Conservation (phyloP, 1,284 basidiomycete species). For the Cystobasidium pallidum region DNA sequence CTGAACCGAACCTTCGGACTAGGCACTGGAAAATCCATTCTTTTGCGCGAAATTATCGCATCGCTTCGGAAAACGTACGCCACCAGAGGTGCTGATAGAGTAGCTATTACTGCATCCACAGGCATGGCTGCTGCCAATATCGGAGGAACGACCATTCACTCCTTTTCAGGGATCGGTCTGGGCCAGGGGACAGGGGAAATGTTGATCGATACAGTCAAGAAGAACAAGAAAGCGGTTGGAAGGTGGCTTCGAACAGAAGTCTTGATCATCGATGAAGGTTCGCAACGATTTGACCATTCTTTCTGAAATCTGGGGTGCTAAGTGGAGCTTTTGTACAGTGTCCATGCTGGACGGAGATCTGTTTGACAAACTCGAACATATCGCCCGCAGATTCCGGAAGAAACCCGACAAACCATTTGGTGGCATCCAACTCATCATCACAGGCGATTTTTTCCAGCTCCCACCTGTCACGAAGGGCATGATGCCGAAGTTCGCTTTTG, state of each 20-base stretch:
- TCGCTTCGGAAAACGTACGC: slow-evolving; percentile 62
- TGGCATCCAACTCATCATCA: slow-evolving; percentile 85
- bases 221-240: slow-evolving; percentile 68
- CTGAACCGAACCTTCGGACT: not conserved
- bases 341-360: slow-evolving; percentile 89
- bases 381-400: slow-evolving; percentile 66
- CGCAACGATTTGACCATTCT: slow-evolving; percentile 49
- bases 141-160: slow-evolving; percentile 89
- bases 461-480: slow-evolving; percentile 73
- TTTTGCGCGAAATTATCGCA: slow-evolving; percentile 85
- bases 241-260: slow-evolving; percentile 77
- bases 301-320: not conserved
- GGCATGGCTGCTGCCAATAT: slow-evolving; percentile 95
- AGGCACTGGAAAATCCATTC: slow-evolving; percentile 94
- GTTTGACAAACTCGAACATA: slow-evolving; percentile 81
- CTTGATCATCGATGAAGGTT: slow-evolving; percentile 93
- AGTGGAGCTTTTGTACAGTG: slow-evolving; percentile 9
- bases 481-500: slow-evolving; percentile 75
- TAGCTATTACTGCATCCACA: slow-evolving; percentile 85
- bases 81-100: slow-evolving; percentile 61
- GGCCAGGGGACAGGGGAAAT: slow-evolving; percentile 70
- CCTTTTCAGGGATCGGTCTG: slow-evolving; percentile 85
- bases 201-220: slow-evolving; percentile 69
- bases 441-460: slow-evolving; percentile 95
- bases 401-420: slow-evolving; percentile 71